Conservation (phyloP, 192 early-diverging fungal species). For the Gigaspora rosea region DNA sequence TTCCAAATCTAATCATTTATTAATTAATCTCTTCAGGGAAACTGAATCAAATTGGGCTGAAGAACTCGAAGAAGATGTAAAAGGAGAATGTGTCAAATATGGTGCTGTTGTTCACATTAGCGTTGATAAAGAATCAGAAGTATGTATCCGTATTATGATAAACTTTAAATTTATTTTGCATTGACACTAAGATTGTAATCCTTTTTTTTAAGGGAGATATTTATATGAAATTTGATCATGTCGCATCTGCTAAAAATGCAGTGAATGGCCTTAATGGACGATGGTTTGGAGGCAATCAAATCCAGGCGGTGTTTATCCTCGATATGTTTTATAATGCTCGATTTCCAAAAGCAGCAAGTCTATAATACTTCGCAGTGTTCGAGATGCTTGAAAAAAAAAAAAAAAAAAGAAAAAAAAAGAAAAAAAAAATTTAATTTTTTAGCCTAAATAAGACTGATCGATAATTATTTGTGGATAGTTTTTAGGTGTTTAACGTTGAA, state of each 20-base stretch:
- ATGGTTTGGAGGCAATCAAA: slow-evolving; percentile 90
- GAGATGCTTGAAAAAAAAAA: too few relatives aligned
- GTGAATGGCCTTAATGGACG: slow-evolving; percentile 74
- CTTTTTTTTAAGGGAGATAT: slow-evolving; percentile 67
- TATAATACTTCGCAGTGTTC: slow-evolving; percentile 27
- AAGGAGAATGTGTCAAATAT: slow-evolving; percentile 77
- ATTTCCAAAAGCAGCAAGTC: slow-evolving; percentile 61
- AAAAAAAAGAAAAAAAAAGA: not conserved
- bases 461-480: slow-evolving; percentile 29
- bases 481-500: slow-evolving; percentile 22
- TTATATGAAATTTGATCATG: slow-evolving; percentile 79
- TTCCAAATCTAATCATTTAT: slow-evolving; percentile 9
- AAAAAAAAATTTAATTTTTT: not conserved
- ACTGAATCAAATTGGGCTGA: slow-evolving; percentile 80
- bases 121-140: slow-evolving; percentile 65
- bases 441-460: slow-evolving; percentile 25
- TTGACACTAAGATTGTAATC: not conserved
- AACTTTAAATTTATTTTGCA: not conserved
- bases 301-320: slow-evolving; percentile 59
- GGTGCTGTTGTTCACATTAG: slow-evolving; percentile 76
- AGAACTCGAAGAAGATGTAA: slow-evolving; percentile 85
- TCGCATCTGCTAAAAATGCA: slow-evolving; percentile 66
- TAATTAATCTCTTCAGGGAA: slow-evolving; percentile 58
- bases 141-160: slow-evolving; percentile 39
- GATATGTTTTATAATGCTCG: slow-evolving; percentile 67